Evolutionary conservation across 441 rosid species (phyloP).

Genomic region (Gossypium gossypioides): DNA sequence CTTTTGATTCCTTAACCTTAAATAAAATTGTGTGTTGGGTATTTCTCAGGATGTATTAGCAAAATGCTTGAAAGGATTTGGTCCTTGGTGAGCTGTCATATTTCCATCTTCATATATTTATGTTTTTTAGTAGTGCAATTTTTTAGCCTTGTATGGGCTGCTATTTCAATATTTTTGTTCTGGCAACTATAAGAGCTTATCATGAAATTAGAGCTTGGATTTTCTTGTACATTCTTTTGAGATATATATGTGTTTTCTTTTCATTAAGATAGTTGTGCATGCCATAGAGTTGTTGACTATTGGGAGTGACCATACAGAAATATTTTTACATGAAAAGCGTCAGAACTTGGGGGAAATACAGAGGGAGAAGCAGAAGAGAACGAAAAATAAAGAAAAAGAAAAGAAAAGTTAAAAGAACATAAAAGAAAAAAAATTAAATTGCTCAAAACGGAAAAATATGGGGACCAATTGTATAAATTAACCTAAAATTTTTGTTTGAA

Average conservation of each 20-base stretch:
- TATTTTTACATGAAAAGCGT: slow-evolving; percentile 61
- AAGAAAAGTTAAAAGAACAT: too few relatives aligned
- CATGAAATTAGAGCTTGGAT: neutral
- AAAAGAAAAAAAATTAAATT: too few relatives aligned
- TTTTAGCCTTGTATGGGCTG: neutral
- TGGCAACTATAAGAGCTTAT: neutral
- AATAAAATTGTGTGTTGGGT: slow-evolving; percentile 1
- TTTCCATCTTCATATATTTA: neutral
- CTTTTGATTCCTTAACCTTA: neutral
- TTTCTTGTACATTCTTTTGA: neutral
- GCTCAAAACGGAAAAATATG: too few relatives aligned
- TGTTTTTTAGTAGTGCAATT: neutral
- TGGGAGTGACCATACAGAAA: slow-evolving; percentile 61
- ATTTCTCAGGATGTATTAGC: slow-evolving; percentile 72
- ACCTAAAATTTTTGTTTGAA: too few relatives aligned
- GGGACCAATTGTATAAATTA: too few relatives aligned
- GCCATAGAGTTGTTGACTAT: slow-evolving; percentile 73
- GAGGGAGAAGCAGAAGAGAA: too few relatives aligned
- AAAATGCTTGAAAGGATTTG: slow-evolving; percentile 81
- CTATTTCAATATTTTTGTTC: neutral
- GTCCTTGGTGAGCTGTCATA: slow-evolving; percentile 63
- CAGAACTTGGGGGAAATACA: slow-evolving; percentile 46
- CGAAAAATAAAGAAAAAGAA: too few relatives aligned
- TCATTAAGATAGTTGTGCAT: slow-evolving; percentile 79
- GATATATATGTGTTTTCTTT: slow-evolving; percentile 7